Percentiles rank a stretch among this genome's conserved stretches.
phyloP scores from a whole-genome alignment of 768 basidiomycete species.

The Boletus coccyginus region DNA sequence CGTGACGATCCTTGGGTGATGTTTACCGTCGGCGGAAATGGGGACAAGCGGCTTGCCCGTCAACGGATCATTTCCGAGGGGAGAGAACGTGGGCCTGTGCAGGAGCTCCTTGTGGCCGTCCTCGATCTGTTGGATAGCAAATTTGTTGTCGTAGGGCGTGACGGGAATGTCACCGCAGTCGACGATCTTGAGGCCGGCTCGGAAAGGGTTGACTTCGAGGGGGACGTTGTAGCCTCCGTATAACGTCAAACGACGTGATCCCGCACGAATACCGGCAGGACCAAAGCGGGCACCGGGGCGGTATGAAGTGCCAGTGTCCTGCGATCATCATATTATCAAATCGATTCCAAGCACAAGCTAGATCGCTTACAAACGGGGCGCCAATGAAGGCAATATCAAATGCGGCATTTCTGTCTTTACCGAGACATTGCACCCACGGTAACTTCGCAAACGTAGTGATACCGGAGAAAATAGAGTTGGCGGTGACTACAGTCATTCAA shows the following conservation, averaged over 20 bases:
- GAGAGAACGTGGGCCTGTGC: slow-evolving; percentile 58
- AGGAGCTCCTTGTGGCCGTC: slow-evolving; percentile 67
- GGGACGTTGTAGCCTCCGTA: slow-evolving; percentile 81
- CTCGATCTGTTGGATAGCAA: slow-evolving; percentile 74
- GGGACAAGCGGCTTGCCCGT: slow-evolving; percentile 58
- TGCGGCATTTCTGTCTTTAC: slow-evolving; percentile 49
- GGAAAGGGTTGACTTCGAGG: slow-evolving; percentile 69
- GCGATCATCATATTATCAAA: not conserved
- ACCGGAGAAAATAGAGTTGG: slow-evolving; percentile 78
- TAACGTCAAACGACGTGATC: slow-evolving; percentile 69
- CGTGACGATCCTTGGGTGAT: slow-evolving; percentile 78
- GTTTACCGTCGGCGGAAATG: slow-evolving; percentile 64
- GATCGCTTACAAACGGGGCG: slow-evolving; percentile 63
- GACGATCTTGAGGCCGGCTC: slow-evolving; percentile 62
- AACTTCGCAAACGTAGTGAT: slow-evolving; percentile 84
- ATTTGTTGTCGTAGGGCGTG: slow-evolving; percentile 74
- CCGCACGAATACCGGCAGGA: slow-evolving; percentile 77
- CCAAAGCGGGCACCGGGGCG: slow-evolving; percentile 85
- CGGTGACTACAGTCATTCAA: slow-evolving; percentile 49
- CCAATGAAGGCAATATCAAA: slow-evolving; percentile 86
- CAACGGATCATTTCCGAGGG: slow-evolving; percentile 59
- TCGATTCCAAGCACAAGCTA: not conserved
- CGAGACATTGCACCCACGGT: slow-evolving; percentile 81
- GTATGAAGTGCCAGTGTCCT: slow-evolving; percentile 76
- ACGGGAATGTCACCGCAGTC: slow-evolving; percentile 80